Percentiles rank a stretch among this genome's conserved stretches.
Conservation (phyloP, 306 rosid genomes). For the Vachellia collinsii region DNA sequence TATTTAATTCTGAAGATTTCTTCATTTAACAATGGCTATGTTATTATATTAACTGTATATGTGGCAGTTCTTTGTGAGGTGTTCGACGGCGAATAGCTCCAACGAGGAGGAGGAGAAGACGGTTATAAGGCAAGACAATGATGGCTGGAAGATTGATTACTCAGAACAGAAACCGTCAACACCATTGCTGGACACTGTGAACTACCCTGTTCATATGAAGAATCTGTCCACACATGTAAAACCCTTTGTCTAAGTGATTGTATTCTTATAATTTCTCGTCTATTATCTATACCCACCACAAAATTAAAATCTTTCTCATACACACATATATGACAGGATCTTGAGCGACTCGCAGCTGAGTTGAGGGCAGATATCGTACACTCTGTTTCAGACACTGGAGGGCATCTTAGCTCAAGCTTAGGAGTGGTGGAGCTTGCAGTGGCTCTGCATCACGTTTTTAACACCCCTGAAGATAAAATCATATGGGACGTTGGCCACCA, state of each 20-base stretch:
- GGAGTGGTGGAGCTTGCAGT: slow-evolving; percentile 81
- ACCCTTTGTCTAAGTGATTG: background rate
- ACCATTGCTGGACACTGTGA: slow-evolving; percentile 75
- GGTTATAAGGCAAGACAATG: slow-evolving; percentile 42
- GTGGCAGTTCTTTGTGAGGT: slow-evolving; percentile 55
- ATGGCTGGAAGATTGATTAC: slow-evolving; percentile 57
- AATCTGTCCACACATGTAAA: slow-evolving; percentile 61
- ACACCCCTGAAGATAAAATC: slow-evolving; percentile 68
- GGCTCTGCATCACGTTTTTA: slow-evolving; percentile 74
- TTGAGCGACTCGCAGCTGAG: slow-evolving; percentile 74
- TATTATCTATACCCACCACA: background rate
- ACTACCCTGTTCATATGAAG: slow-evolving; percentile 73
- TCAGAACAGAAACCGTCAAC: slow-evolving; percentile 59
- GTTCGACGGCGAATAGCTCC: slow-evolving; percentile 40
- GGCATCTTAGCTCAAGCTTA: slow-evolving; percentile 80
- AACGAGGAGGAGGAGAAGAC: slow-evolving; percentile 45
- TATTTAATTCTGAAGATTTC: background rate
- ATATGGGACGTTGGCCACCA: slow-evolving; percentile 93
- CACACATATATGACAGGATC: slow-evolving; percentile 51
- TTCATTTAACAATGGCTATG: background rate
- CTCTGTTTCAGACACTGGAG: slow-evolving; percentile 62
- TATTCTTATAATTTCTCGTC: background rate
- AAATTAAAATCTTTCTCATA: background rate
- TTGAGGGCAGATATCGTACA: slow-evolving; percentile 67
- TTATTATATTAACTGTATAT: background rate